A percentile compares a stretch with the other conserved stretches of the same genome.
Evolutionary conservation across 2,329 filamentous ascomycete species (phyloP).

Genomic region (Colletotrichum trifolii): DNA sequence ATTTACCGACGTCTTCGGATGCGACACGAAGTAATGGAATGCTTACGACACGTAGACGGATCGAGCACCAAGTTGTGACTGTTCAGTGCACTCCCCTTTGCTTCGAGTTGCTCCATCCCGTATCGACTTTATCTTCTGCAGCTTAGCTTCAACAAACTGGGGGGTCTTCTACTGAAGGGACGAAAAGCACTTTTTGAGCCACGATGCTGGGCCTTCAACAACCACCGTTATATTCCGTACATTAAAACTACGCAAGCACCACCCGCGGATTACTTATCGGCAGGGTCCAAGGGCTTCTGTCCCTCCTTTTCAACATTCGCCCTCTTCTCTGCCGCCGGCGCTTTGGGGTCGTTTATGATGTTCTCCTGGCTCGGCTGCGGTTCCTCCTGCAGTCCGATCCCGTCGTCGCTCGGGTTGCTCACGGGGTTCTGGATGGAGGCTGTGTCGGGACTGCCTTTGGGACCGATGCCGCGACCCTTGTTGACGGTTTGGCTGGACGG

Average conservation of each 20-base stretch:
- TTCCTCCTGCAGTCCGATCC: neutral
- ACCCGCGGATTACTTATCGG: neutral
- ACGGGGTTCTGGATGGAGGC: neutral
- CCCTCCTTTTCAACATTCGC: neutral
- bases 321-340: neutral
- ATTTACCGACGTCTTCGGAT: conserved; percentile 29
- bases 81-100: neutral
- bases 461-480: neutral
- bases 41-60: conserved; percentile 22
- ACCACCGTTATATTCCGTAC: no score
- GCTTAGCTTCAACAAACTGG: no score
- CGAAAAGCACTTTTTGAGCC: no score
- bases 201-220: no score
- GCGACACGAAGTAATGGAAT: conserved; percentile 36
- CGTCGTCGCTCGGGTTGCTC: neutral
- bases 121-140: no score
- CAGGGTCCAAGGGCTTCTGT: neutral
- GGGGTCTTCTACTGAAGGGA: no score
- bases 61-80: neutral
- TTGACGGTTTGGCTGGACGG: neutral
- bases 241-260: no score
- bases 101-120: no score
- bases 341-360: neutral
- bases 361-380: neutral
- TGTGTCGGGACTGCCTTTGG: neutral